Evolutionary conservation across 1,139 yeast species (phyloP), one percentile per base, ranked within the genome.

Genomic region (Suhomyces coccinellae): DNA sequence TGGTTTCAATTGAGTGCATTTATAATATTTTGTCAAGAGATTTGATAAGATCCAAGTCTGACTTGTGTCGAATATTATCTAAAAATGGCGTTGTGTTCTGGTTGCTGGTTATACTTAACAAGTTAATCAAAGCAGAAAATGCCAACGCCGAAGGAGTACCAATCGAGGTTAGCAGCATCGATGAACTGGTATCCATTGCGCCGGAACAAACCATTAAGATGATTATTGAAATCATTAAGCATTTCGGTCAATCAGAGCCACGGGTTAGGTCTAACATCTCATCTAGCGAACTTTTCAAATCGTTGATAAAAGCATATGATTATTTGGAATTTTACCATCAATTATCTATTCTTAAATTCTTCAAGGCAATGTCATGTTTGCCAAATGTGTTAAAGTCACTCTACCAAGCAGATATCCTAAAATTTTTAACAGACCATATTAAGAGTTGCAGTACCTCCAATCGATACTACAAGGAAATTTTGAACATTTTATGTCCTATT

Each of bases 31-130:
- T 80, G 36, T 58, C 68, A 6, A 68, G 62, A 43, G 78, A 76
- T 46, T 61, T 77, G 39, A 69, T 78, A 2, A 59, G 75, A 27
- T 73, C 79, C 17, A 73, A 75, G 47, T 77, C 82, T 9, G 83
- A 79, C 52, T 62, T 80, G 46, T 80, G 84, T 52, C 69, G 83
- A n/a, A 73, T 78, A 9, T 61, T 80, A 39, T 71, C 79, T 10
- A 71, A 74, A 48, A 73, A 75, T 51, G 78, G 79, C 0, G 72
- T 77, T 1, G 62, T 78, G 6, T 77, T 75, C 47, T 77, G 82
- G 76, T 68, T 75, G 45, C 73, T 75, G 27, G 75, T 73, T 6
- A 58, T 76, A 11, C 64, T 79, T 33, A 66, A 68, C 44, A 57
- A 74, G 16, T 54, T 67, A 35, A 44, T 45, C 16, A 41, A 34